phyloP scores from a whole-genome alignment of 2,329 filamentous ascomycete species.

The Aspergillus nomiae region DNA sequence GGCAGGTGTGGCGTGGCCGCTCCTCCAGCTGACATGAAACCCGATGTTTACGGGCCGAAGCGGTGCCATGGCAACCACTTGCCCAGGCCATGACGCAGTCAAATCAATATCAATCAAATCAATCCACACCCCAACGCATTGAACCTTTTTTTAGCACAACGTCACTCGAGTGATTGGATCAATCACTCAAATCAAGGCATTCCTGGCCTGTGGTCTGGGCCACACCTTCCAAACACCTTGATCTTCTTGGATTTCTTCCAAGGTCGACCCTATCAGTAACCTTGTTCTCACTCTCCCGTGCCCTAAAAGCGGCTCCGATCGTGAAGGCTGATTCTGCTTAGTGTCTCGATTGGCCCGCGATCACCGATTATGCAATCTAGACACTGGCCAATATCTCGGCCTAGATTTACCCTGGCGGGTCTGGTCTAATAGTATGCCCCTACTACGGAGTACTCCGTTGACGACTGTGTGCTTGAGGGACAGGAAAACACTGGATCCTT shows the following conservation, averaged over 20 bases:
- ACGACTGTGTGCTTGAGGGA: not conserved
- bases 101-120: not conserved
- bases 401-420: not conserved
- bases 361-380: conserved; percentile 3
- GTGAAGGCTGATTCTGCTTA: not conserved
- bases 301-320: conserved; percentile 1
- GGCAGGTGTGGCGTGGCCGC: conserved; percentile 8
- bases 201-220: not conserved
- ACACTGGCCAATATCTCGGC: not conserved
- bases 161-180: not conserved
- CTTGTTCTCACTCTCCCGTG: not conserved
- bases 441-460: not conserved
- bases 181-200: not conserved
- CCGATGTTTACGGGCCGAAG: conserved; percentile 38
- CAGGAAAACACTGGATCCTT: not conserved
- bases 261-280: not conserved
- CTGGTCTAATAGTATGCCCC: not conserved
- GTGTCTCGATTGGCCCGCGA: not conserved
- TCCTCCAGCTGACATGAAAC: conserved; percentile 22
- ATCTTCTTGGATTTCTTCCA: not conserved
- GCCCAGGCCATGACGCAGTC: not conserved
- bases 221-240: not conserved
- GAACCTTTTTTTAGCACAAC: conserved; percentile 1
- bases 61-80: conserved; percentile 41
- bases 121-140: not conserved